phyloP scores from a whole-genome alignment of 208 protist species.

The Trypanosoma cruzi region DNA sequence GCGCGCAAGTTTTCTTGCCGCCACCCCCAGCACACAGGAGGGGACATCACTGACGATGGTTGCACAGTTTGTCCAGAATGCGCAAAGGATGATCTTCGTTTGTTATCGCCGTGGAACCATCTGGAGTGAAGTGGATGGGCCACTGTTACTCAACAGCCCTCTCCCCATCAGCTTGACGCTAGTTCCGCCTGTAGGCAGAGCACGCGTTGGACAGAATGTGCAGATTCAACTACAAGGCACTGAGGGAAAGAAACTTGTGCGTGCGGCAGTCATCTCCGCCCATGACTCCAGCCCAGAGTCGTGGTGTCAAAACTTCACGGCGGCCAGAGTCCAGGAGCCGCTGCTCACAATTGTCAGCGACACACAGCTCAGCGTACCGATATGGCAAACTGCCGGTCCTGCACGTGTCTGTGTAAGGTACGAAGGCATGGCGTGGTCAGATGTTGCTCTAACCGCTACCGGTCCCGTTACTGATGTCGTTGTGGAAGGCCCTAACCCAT shows the following conservation, averaged over 20 bases:
- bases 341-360: slow-evolving; percentile 41
- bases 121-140: slow-evolving; percentile 67
- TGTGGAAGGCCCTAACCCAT: slow-evolving; percentile 61
- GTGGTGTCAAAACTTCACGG: slow-evolving; percentile 92
- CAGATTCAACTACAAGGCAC: slow-evolving; percentile 44
- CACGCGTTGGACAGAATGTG: slow-evolving; percentile 81
- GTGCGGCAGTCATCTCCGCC: slow-evolving; percentile 52
- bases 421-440: slow-evolving; percentile 46
- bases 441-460: slow-evolving; percentile 51
- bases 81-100: slow-evolving; percentile 41
- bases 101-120: slow-evolving; percentile 57
- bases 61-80: slow-evolving; percentile 59
- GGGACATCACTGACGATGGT: slow-evolving; percentile 51
- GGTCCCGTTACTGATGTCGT: slow-evolving; percentile 32
- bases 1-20: slow-evolving; percentile 34
- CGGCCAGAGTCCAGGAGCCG: slow-evolving; percentile 51
- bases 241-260: slow-evolving; percentile 4
- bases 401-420: slow-evolving; percentile 64
- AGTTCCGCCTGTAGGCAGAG: slow-evolving; percentile 22
- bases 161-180: slow-evolving; percentile 46
- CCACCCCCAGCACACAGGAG: slow-evolving; percentile 26
- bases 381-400: slow-evolving; percentile 63
- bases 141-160: slow-evolving; percentile 44
- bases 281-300: slow-evolving; percentile 35
- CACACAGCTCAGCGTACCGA: slow-evolving; percentile 54